These are phyloP conservation scores for Oryza australiensis DNA, from an alignment of 176 grass and related monocot genomes.

Conservation along the genomic window DNA sequence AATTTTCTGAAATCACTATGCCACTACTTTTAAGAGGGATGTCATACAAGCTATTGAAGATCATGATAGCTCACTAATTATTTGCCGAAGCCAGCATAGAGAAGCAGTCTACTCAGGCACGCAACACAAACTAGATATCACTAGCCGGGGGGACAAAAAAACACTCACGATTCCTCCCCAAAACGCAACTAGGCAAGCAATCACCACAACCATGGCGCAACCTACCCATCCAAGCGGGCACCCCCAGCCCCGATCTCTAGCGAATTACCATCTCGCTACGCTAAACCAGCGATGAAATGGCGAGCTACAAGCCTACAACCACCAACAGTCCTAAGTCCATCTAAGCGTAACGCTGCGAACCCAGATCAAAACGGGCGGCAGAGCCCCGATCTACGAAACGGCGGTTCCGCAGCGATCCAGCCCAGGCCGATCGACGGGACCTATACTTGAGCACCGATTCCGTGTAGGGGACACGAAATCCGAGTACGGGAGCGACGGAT, in stretches of 20 bases:
- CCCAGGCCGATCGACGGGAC: background rate
- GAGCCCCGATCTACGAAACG: conserved; percentile 28
- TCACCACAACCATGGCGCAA: background rate
- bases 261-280: background rate
- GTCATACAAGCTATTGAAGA: conserved; percentile 11
- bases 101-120: background rate
- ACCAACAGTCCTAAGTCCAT: no score
- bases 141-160: background rate
- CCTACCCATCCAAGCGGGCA: background rate
- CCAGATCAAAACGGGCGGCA: conserved; percentile 24
- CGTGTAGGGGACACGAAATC: background rate
- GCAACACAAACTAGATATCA: background rate
- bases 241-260: background rate
- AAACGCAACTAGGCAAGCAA: background rate
- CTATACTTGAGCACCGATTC: background rate
- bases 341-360: background rate
- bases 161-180: background rate
- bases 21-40: conserved; percentile 6
- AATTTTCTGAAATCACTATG: background rate
- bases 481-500: conserved; percentile 22
- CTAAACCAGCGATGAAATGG: background rate
- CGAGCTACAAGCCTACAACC: background rate
- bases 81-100: conserved; percentile 1
- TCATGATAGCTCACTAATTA: background rate
- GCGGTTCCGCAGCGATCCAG: conserved; percentile 17